Conservation (phyloP, 2,329 filamentous ascomycete genomes). For the Penicillium oxalicum region DNA sequence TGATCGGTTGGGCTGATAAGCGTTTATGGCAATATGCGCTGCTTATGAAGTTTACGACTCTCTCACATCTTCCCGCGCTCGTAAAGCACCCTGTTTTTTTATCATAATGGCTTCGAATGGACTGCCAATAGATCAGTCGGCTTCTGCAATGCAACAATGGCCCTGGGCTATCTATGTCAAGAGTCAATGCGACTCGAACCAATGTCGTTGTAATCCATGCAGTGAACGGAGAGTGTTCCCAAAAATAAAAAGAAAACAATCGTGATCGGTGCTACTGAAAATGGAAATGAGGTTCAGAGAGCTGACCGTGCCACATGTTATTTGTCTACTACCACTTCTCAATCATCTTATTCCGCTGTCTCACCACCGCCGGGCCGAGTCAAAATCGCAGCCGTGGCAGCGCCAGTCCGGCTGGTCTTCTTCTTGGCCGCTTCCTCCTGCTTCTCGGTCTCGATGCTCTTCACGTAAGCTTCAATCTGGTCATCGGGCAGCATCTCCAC, state of each 20-base stretch:
- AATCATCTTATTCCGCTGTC: conserved; percentile 16
- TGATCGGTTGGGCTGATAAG: conserved; percentile 64
- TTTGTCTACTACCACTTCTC: conserved; percentile 6
- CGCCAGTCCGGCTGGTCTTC: conserved; percentile 62
- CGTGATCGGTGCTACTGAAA: conserved; percentile 22
- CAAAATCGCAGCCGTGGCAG: conserved; percentile 60
- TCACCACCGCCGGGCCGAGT: conserved; percentile 52
- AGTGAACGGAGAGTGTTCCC: no score
- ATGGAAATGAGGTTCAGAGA: conserved; percentile 16
- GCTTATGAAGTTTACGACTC: conserved; percentile 30
- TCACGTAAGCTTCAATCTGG: conserved; percentile 95
- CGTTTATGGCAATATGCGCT: not conserved
- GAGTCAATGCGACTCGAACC: no score
- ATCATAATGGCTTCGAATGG: not conserved
- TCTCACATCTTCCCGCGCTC: conserved; percentile 13
- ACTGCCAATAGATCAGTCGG: no score
- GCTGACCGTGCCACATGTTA: conserved; percentile 20
- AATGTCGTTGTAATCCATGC: no score
- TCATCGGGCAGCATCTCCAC: conserved; percentile 93
- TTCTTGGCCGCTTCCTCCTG: conserved; percentile 97
- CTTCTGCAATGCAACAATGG: no score
- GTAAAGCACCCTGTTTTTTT: not conserved
- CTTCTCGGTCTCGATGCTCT: conserved; percentile 99
- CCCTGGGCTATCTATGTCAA: no score
- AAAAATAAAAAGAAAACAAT: conserved; percentile 5